phyloP scores from a whole-genome alignment of 2,329 filamentous ascomycete genomes.

The Pezicula radicicola region DNA sequence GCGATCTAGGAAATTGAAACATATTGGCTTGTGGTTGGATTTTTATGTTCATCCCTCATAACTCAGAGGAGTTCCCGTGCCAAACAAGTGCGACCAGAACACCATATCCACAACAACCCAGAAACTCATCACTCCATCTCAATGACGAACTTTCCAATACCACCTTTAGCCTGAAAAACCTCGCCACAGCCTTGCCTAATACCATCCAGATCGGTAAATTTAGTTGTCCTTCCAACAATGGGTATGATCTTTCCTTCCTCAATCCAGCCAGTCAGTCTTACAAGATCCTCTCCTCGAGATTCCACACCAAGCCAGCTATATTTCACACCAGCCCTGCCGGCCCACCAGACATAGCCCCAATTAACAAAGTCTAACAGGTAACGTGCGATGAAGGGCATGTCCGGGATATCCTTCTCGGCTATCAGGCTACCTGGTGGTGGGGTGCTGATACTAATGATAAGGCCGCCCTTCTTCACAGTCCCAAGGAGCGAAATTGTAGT shows the following conservation, averaged over 20 bases:
- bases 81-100: no score
- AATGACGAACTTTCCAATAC: constrained; percentile 39
- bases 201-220: constrained; percentile 32
- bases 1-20: no score
- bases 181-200: constrained; percentile 34
- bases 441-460: constrained; percentile 34
- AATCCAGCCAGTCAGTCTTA: constrained; percentile 24
- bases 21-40: no score
- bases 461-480: constrained; percentile 32
- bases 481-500: constrained; percentile 31
- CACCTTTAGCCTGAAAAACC: constrained; percentile 35
- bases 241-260: constrained; percentile 29
- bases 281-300: constrained; percentile 30
- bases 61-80: no score
- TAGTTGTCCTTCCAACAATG: constrained; percentile 30
- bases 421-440: constrained; percentile 32
- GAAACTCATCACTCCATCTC: constrained; percentile 18
- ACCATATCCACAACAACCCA: background rate
- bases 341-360: constrained; percentile 25
- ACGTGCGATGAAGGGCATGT: constrained; percentile 21
- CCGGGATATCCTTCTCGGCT: constrained; percentile 25
- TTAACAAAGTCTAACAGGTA: constrained; percentile 30
- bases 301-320: constrained; percentile 36
- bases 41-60: no score
- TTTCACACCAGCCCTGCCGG: constrained; percentile 30